These are phyloP conservation scores for Oryza brachyantha DNA, from an alignment of 176 grass and related monocot species.

Conservation along the genomic window DNA sequence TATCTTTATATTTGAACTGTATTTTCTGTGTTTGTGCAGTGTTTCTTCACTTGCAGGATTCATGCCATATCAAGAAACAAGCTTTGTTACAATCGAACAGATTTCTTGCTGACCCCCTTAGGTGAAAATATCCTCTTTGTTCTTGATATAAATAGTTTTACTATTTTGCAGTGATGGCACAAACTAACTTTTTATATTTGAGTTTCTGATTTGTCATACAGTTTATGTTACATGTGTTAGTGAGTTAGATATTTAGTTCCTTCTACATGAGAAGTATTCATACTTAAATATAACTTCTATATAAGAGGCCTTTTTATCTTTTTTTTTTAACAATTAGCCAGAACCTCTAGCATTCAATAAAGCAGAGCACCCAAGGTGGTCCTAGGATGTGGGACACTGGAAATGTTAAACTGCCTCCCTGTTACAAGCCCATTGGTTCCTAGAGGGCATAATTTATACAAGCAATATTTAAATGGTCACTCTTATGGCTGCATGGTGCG, in stretches of 20 bases:
- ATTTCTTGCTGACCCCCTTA: slow-evolving; percentile 94
- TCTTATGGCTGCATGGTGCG: slow-evolving; percentile 55
- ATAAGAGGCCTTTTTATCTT: not conserved
- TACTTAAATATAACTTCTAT: not conserved
- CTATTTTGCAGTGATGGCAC: not conserved
- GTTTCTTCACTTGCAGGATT: slow-evolving; percentile 98
- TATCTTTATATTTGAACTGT: slow-evolving; percentile 11
- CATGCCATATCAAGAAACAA: slow-evolving; percentile 99
- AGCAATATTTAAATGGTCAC: slow-evolving; percentile 3
- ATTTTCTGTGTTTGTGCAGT: slow-evolving; percentile 50
- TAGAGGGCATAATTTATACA: too few relatives aligned
- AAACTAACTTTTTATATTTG: not conserved
- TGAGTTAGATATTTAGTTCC: not conserved
- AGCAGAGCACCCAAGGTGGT: too few relatives aligned
- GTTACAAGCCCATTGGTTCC: too few relatives aligned
- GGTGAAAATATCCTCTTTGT: slow-evolving; percentile 41
- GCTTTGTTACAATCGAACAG: slow-evolving; percentile 98
- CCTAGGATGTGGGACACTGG: too few relatives aligned
- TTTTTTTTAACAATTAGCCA: not conserved
- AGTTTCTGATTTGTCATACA: not conserved
- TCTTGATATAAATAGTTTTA: slow-evolving; percentile 14
- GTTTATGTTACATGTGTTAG: not conserved
- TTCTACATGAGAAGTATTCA: not conserved
- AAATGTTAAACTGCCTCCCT: too few relatives aligned
- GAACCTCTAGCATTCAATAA: too few relatives aligned